Conservation (phyloP, 805 yeast species). For the Cephaloascus fragrans region DNA sequence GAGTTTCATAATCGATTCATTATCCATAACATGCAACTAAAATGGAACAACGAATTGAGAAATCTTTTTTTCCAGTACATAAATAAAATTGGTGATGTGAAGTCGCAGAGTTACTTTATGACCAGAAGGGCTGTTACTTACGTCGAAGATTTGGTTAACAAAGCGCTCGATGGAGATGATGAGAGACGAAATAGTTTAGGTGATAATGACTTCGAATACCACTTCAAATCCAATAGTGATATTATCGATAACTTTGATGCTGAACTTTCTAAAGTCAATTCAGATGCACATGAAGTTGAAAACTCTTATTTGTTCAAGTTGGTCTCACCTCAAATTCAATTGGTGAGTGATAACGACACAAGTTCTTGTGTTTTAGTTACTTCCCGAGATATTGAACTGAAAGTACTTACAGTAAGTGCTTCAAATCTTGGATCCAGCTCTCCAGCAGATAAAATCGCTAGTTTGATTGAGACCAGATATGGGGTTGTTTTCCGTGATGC, state of each 20-base stretch:
- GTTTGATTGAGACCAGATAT: conserved; percentile 43
- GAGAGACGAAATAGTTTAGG: conserved; percentile 5
- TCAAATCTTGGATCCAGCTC: conserved; percentile 26
- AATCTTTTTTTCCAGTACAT: conserved; percentile 54
- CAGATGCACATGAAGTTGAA: conserved; percentile 29
- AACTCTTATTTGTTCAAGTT: conserved; percentile 60
- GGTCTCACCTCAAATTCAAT: conserved; percentile 76
- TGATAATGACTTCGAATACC: conserved; percentile 2
- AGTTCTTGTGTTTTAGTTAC: conserved; percentile 41
- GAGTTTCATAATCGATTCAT: conserved; percentile 60
- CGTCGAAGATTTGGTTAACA: conserved; percentile 28
- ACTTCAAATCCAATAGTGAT: conserved; percentile 9
- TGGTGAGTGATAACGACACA: conserved; percentile 34
- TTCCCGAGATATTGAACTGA: conserved; percentile 49
- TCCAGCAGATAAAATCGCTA: conserved; percentile 19
- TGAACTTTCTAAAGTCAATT: conserved; percentile 32
- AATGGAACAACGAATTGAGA: conserved; percentile 69
- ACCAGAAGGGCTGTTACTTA: conserved; percentile 39
- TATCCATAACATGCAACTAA: conserved; percentile 61
- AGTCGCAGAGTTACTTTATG: conserved; percentile 32
- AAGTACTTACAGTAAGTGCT: conserved; percentile 34
- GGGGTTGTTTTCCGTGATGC: conserved; percentile 49
- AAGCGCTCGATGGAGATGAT: conserved; percentile 7
- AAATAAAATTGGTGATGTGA: conserved; percentile 30
- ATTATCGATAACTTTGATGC: conserved; percentile 40